Evolutionary conservation across 306 rosid genomes (phyloP).

Genomic region (Alnus glutinosa): DNA sequence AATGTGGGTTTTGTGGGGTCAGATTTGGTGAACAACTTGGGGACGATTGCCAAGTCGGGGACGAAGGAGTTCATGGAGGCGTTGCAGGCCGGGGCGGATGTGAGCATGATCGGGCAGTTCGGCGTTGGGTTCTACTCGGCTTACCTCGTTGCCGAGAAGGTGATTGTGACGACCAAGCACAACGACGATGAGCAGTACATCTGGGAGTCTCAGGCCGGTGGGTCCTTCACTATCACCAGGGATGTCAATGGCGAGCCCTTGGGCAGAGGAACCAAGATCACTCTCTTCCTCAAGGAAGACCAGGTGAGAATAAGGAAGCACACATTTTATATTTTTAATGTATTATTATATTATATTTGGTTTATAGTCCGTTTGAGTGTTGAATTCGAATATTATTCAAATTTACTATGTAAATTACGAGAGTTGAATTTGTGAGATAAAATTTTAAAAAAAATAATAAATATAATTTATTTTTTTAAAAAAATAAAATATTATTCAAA

Average conservation of each 20-base stretch:
- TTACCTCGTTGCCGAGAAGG: conserved; percentile 36
- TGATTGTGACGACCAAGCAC: conserved; percentile 36
- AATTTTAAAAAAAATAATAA: no score
- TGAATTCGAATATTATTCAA: no score
- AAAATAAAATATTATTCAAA: no score
- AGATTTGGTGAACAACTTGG: conserved; percentile 46
- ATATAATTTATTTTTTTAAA: no score
- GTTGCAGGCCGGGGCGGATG: conserved; percentile 38
- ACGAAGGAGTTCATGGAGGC: conserved; percentile 48
- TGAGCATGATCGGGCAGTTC: conserved; percentile 44
- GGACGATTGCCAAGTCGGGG: conserved; percentile 42
- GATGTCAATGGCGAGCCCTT: conserved; percentile 31
- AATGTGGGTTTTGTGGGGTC: no score
- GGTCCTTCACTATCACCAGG: conserved; percentile 32
- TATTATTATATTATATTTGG: no score
- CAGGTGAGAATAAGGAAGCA: neutral
- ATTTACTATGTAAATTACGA: no score
- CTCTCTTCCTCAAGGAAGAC: conserved; percentile 37
- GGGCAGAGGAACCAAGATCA: conserved; percentile 31
- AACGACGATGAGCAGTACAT: conserved; percentile 39
- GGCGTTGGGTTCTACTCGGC: conserved; percentile 45
- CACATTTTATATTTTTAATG: no score
- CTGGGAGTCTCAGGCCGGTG: conserved; percentile 39
- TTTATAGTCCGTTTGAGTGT: no score
- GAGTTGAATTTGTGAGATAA: no score